Base-by-base conservation (phyloP, 1,284 basidiomycete genomes). In the Sporisorium sorghi region DNA sequence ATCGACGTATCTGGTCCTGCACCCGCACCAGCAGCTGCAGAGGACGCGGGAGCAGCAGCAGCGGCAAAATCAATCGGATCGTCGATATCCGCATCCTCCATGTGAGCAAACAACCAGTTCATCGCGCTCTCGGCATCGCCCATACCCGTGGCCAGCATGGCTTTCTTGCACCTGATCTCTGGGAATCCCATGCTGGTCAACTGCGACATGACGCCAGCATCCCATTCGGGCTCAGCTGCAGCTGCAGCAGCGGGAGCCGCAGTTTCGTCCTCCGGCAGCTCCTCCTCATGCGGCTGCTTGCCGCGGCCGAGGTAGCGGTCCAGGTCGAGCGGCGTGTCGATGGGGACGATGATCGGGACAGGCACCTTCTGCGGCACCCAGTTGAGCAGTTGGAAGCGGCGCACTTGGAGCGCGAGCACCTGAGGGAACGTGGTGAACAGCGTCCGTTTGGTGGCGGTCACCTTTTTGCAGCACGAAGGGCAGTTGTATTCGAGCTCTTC, bases 341-440 rank as follows among this genome's bases (percentile, higher is more conserved):
- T 77, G 0, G 92, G 91, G 0, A 97, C 86, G n/a, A 89, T 84
- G 23, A 98, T 86, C 0, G 94, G 94, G 26, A 99, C 92, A 73
- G 97, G 93, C 35, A 98, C 89, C 85, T 99, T 99, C 6, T 92
- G 89, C 0, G 97, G 96, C 4, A 99, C 93, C 96, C 96, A 99
- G 81, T 95, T 95, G 57, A 96, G 90, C 7, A 97, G 89, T 85
- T 96, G 93, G 87, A 98, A 98, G 80, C 97, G 95, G 79, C 93
- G 93, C 56, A 94, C 91, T 78, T 97, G 95, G 0, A 99, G 85
- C 5, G 96, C 90, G 0, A 99, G 88, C 2, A 94, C 90, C 24
- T 94, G 88, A 0, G 96, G 96, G 87, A 96, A 94, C 0, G 92
- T 91, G 6, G 92, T 89, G 78, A 99, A 92, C 32, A 88, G 89